phyloP scores from a whole-genome alignment of 805 yeast species.

The Candida peoriensis region DNA sequence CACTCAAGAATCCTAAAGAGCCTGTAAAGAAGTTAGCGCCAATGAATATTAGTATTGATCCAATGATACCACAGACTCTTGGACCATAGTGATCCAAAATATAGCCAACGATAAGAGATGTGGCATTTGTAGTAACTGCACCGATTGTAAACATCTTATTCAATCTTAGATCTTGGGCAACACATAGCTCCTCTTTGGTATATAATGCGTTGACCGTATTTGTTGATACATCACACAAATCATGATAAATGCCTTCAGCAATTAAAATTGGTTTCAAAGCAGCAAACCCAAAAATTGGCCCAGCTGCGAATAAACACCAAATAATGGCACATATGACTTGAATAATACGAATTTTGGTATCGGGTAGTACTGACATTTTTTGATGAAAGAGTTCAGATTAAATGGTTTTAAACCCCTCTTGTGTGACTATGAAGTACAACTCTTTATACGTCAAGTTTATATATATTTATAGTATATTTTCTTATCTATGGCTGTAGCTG shows the following conservation, averaged over 20 bases:
- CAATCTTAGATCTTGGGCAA: conserved; percentile 75
- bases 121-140: conserved; percentile 80
- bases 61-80: conserved; percentile 67
- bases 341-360: conserved; percentile 5
- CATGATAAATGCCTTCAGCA: conserved; percentile 68
- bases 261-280: conserved; percentile 84
- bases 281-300: conserved; percentile 93
- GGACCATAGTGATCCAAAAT: conserved; percentile 81
- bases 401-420: too few relatives aligned
- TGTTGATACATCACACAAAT: conserved; percentile 41
- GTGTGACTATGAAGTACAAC: too few relatives aligned
- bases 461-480: too few relatives aligned
- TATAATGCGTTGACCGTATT: neutral
- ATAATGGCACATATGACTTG: conserved; percentile 70
- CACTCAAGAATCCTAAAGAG: conserved; percentile 17
- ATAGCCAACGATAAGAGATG: conserved; percentile 78
- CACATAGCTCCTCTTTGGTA: conserved; percentile 37
- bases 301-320: conserved; percentile 92
- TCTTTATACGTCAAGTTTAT: too few relatives aligned
- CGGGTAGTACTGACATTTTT: too few relatives aligned
- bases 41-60: conserved; percentile 50
- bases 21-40: conserved; percentile 53
- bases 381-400: too few relatives aligned
- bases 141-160: conserved; percentile 82
- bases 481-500: too few relatives aligned